Evolutionary conservation across 768 basidiomycete species (phyloP).

Genomic region (Boletus rubropictus): DNA sequence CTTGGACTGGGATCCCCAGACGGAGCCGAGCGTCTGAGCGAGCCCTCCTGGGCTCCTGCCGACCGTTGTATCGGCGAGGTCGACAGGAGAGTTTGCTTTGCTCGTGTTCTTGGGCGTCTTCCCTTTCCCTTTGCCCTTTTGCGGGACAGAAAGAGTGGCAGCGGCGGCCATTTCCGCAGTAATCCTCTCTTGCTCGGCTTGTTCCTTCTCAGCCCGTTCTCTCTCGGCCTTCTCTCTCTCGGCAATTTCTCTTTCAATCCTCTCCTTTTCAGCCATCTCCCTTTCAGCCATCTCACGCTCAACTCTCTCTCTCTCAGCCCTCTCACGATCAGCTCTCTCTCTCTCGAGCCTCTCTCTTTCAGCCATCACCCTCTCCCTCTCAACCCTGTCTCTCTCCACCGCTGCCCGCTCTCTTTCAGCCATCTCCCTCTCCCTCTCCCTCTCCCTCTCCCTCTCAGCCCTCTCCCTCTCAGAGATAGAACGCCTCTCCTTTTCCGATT

Average conservation of each 20-base stretch:
- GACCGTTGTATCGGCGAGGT: constrained; percentile 33
- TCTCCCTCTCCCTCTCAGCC: constrained; percentile 17
- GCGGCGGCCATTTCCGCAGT: constrained; percentile 4
- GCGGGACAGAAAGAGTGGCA: not conserved
- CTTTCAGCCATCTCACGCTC: constrained; percentile 1
- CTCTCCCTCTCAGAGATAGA: constrained; percentile 5
- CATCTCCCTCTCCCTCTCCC: constrained; percentile 6
- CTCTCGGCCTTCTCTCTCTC: constrained; percentile 2
- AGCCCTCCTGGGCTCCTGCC: constrained; percentile 37
- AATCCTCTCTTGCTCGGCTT: constrained; percentile 11
- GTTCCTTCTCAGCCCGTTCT: constrained; percentile 10
- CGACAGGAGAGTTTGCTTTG: constrained; percentile 27
- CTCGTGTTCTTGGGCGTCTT: constrained; percentile 19
- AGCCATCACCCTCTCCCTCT: constrained; percentile 6
- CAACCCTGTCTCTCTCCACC: not conserved
- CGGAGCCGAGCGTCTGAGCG: constrained; percentile 39
- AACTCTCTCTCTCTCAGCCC: not conserved
- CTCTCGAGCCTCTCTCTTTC: constrained; percentile 5
- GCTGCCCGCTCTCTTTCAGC: constrained; percentile 14
- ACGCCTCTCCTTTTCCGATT: constrained; percentile 23
- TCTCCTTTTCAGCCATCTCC: constrained; percentile 4
- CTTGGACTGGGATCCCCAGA: constrained; percentile 42
- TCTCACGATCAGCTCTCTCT: constrained; percentile 9
- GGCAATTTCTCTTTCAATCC: not conserved
- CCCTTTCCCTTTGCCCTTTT: constrained; percentile 13